Evolutionary conservation across 2,329 filamentous ascomycete species (phyloP).

Genomic region (Teratosphaeria zuluensis): DNA sequence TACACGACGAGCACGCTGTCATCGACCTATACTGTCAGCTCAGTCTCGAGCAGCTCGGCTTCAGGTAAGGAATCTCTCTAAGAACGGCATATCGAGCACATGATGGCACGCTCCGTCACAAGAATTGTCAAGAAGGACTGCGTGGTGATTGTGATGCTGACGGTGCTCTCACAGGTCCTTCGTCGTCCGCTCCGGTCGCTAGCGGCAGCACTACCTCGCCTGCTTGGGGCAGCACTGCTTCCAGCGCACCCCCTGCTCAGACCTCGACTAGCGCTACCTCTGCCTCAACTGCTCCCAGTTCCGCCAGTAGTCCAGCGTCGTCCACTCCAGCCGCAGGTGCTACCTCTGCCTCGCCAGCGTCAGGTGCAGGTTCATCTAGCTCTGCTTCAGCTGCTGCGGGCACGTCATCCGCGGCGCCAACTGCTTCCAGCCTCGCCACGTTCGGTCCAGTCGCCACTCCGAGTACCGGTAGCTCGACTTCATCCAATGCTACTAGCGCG

Average conservation of each 20-base stretch:
- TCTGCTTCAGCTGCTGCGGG: background rate
- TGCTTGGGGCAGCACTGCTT: background rate
- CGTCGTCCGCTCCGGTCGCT: background rate
- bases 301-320: background rate
- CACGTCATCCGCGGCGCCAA: background rate
- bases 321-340: background rate
- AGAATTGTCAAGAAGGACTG: too few relatives aligned
- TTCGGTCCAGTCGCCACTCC: background rate
- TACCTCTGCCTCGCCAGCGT: background rate
- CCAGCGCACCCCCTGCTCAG: background rate
- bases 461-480: background rate
- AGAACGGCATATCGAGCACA: background rate
- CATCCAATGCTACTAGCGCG: background rate
- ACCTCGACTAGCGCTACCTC: background rate
- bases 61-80: background rate
- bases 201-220: background rate
- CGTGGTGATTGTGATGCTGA: background rate
- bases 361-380: background rate
- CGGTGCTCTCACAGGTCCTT: background rate
- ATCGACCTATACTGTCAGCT: background rate
- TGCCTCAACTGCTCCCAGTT: background rate
- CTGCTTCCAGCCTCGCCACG: background rate
- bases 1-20: background rate
- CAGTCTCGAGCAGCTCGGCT: background rate
- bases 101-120: background rate